Conservation (phyloP, 768 basidiomycete species). For the Leucogyrophana mollusca region DNA sequence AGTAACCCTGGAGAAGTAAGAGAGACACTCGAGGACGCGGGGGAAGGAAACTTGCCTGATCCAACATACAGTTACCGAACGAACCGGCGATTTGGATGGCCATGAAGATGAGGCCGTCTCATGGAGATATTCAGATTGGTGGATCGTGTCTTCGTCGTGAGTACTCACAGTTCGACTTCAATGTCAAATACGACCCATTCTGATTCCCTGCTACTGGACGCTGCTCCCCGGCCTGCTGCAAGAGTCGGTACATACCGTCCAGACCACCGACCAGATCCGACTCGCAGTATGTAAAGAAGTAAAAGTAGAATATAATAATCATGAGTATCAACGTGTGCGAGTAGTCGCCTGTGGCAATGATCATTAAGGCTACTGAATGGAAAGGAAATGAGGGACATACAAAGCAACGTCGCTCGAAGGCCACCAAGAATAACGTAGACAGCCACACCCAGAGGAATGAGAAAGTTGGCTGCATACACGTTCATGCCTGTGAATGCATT, state of each 20-base stretch:
- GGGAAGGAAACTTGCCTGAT: conserved; percentile 1
- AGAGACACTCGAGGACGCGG: conserved; percentile 29
- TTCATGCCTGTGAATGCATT: conserved; percentile 31
- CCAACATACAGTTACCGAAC: conserved; percentile 2
- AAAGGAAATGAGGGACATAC: conserved; percentile 12
- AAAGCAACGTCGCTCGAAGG: conserved; percentile 18
- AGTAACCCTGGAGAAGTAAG: conserved; percentile 26
- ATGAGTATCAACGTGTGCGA: conserved; percentile 34
- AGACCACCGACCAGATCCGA: conserved; percentile 30
- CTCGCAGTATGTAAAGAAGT: conserved; percentile 12
- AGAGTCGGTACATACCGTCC: conserved; percentile 14
- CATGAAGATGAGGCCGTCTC: conserved; percentile 35
- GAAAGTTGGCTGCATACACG: conserved; percentile 27
- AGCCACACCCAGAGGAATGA: conserved; percentile 26
- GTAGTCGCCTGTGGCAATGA: conserved; percentile 16
- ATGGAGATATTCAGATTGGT: conserved; percentile 16
- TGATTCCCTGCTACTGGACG: conserved; percentile 10
- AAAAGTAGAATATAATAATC: conserved; percentile 21
- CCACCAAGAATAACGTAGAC: conserved; percentile 20
- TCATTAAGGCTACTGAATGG: too few relatives aligned
- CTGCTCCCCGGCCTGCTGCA: conserved; percentile 8
- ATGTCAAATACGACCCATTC: conserved; percentile 14
- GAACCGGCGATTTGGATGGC: conserved; percentile 42
- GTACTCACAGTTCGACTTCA: conserved; percentile 10
- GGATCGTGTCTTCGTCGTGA: too few relatives aligned